Conservation (phyloP, 129 eudicot species). For the Escallonia herrerae region DNA sequence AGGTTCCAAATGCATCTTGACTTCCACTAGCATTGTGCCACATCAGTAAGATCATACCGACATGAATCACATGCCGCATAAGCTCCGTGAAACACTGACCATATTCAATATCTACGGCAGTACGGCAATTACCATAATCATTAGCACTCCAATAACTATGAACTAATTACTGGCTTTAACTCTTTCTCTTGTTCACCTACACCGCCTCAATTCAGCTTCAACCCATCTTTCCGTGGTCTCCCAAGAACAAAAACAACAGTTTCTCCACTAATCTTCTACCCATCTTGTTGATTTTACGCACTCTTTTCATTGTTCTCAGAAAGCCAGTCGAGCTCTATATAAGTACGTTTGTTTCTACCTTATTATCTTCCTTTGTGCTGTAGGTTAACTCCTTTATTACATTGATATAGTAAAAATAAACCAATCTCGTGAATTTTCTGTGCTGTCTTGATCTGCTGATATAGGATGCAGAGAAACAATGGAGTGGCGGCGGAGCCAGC, state of each 20-base stretch:
- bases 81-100: too few species aligned
- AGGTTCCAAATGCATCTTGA: too few species aligned
- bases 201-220: too few species aligned
- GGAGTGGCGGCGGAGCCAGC: conserved; percentile 44
- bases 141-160: too few species aligned
- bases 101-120: too few species aligned
- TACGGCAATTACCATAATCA: too few species aligned
- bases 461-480: conserved; percentile 20
- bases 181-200: too few species aligned
- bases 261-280: conserved; percentile 29
- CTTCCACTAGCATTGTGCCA: too few species aligned
- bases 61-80: too few species aligned
- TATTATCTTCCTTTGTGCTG: neutral
- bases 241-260: conserved; percentile 4
- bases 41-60: too few species aligned
- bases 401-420: neutral
- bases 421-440: neutral
- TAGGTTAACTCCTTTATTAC: too few species aligned
- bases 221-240: conserved; percentile 36
- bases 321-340: neutral
- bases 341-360: neutral
- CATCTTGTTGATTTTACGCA: conserved; percentile 8
- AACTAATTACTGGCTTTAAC: too few species aligned
- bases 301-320: conserved; percentile 21
- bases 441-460: neutral